phyloP scores from a whole-genome alignment of 257 asterid species.

The Plantago major region DNA sequence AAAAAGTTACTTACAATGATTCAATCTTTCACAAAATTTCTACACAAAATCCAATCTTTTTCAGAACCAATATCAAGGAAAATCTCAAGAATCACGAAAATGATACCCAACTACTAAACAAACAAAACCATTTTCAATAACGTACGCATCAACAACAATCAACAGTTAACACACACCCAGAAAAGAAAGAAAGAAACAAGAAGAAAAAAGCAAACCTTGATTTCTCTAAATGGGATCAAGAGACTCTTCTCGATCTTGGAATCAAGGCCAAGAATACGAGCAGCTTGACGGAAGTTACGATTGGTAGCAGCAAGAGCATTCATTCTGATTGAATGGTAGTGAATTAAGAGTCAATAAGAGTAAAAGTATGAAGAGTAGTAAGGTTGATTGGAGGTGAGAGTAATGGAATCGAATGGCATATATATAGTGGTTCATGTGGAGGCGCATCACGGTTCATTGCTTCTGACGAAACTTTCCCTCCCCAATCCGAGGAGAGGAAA shows the following conservation, averaged over 20 bases:
- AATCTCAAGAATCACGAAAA: background rate
- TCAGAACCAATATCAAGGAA: slow-evolving; percentile 16
- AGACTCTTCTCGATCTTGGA: slow-evolving; percentile 82
- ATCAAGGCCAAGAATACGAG: slow-evolving; percentile 85
- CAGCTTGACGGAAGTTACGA: slow-evolving; percentile 85
- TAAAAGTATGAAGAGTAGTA: background rate
- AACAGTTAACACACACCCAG: background rate
- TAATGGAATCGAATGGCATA: no score
- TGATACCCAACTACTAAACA: background rate
- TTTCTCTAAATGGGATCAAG: slow-evolving; percentile 88
- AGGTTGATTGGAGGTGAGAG: no score
- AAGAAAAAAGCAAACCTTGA: slow-evolving; percentile 48
- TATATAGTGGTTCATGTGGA: background rate
- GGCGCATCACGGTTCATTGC: background rate
- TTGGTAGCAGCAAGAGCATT: slow-evolving; percentile 93
- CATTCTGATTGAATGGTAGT: slow-evolving; percentile 32
- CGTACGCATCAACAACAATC: no score
- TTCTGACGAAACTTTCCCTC: background rate
- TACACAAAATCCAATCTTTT: slow-evolving; percentile 13
- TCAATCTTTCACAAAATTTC: slow-evolving; percentile 1
- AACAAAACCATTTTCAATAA: no score
- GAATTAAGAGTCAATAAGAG: slow-evolving; percentile 12
- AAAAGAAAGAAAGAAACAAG: background rate
- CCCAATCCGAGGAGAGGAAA: slow-evolving; percentile 1
- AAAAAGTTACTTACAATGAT: background rate